Base-by-base conservation (phyloP, 192 early-diverging fungal genomes). In the Chytriomyces sp. region DNA sequence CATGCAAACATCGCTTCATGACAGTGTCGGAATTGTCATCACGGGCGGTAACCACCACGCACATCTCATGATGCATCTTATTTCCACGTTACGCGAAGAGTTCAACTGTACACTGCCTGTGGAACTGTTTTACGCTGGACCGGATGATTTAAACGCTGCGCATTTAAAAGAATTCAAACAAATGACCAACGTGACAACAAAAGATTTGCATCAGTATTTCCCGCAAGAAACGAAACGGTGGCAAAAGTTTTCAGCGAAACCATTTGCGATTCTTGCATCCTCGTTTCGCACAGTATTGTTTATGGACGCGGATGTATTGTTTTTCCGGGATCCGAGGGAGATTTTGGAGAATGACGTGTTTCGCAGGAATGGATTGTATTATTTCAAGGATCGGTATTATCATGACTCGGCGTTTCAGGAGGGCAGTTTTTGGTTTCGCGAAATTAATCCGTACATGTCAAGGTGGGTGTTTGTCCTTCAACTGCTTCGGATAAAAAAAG, bases 231-330 rank as follows among this genome's bases (percentile, higher is more conserved):
- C 53, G 11, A 11, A 20, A 11, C 53, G 20, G 13, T 57, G 53
- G 53, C 13, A 20, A 44, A 45, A 45, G 6, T 73, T 53, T 53
- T 20, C 13, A 26, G 20, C 91, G 61, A 93, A 93, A 69, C 88
- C 92, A 0, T 92, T 85, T 87, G 89, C 90, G 0, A 80, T 92
- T 43, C 63, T 93, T 45, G 86, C 85, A 0, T 82, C 83, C 6
- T 80, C 72, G 45, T 93, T 91, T 84, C 71, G 74, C 16, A 83
- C 91, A 45, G 85, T 88, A 13, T 86, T 93, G 49, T 82, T 92
- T 64, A 83, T 92, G 72, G 92, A 93, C 75, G 88, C 91, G 7
- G 92, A 93, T 72, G 89, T 86, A 1, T 78, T 89, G 26, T 90
- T 91, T 65, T 69, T 93, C 64, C 78, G 87, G 71, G 77, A 82